phyloP scores from a whole-genome alignment of 768 basidiomycete genomes.

The Myochromella boudieri region DNA sequence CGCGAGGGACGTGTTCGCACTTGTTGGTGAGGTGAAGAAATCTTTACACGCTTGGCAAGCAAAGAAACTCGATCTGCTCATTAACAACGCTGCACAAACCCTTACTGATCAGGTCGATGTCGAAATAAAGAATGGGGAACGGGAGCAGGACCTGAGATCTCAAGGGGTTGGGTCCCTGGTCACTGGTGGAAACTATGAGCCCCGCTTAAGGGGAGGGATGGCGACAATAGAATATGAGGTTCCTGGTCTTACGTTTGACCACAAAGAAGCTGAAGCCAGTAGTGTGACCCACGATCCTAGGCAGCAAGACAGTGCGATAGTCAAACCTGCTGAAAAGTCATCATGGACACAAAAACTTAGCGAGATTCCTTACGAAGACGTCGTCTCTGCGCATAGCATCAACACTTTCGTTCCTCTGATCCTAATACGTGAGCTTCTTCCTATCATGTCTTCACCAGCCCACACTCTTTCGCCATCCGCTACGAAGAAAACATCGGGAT shows the following conservation, averaged over 20 bases:
- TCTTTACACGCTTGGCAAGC: conserved; percentile 18
- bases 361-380: conserved; percentile 35
- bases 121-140: conserved; percentile 24
- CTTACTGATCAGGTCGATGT: conserved; percentile 27
- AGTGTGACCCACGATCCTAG: too few species aligned
- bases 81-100: conserved; percentile 38
- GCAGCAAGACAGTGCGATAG: not conserved
- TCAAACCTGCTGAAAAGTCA: conserved; percentile 19
- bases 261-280: too few species aligned
- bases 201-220: conserved; percentile 21
- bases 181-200: conserved; percentile 14
- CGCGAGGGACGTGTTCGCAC: conserved; percentile 31
- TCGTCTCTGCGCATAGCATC: conserved; percentile 34
- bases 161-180: conserved; percentile 3
- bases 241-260: too few species aligned
- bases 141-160: conserved; percentile 19
- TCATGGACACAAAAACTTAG: conserved; percentile 33
- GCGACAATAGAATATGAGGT: not conserved
- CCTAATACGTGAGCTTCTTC: conserved; percentile 32
- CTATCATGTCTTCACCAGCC: conserved; percentile 20
- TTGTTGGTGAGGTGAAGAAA: conserved; percentile 23
- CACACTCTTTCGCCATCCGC: not conserved
- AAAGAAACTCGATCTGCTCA: conserved; percentile 28
- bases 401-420: conserved; percentile 38
- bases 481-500: conserved; percentile 14